Base-by-base conservation (phyloP, 257 asterid genomes). In the Galeopsis tetrahit region DNA sequence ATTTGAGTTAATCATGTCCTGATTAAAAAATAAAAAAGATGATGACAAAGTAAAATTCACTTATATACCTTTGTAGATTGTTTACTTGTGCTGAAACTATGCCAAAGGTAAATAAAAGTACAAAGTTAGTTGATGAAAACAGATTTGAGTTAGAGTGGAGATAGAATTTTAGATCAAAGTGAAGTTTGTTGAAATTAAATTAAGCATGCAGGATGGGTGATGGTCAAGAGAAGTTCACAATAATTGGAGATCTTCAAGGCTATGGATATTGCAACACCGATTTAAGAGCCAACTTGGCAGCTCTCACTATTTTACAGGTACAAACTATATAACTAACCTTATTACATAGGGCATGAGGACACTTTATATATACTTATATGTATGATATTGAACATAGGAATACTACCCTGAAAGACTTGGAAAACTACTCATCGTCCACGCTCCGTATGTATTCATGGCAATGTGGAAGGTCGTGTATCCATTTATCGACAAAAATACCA, bases 381-480 rank as follows among this genome's bases (percentile, higher is more conserved):
- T 11, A 21, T 21, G 28, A 21, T 21, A 72, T 60, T 58, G 6
- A 73, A 78, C 66, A 59, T 82, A 89, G 97, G 98, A 94, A 39
- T 88, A 82, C 68, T 89, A 94, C 80, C 98, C 98, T 0, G 98
- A 91, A 75, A 94, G 97, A 63, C 92, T 91, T 2, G 93, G 96
- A 49, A 85, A 85, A 72, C 7, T 82, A 59, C 75, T 80, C 68
- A 35, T 89, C 8, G 59, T 91, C 53, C 85, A 91, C 13, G 93
- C 74, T 5, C 97, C 98, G 6, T 79, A 71, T 48, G 39, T 91
- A 28, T 91, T 89, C 72, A 82, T 80, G 89, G 60, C 87, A 7
- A 64, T 83, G 58, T 94, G 96, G 96, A 94, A 88, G 81, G 66
- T 89, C 11, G 11, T 94, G 14, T 83, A 34, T 73, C 99, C 97